Evolutionary conservation across 176 grass and related monocot genomes (phyloP), one percentile per base, ranked within the genome.

Genomic region (Oryza officinalis): DNA sequence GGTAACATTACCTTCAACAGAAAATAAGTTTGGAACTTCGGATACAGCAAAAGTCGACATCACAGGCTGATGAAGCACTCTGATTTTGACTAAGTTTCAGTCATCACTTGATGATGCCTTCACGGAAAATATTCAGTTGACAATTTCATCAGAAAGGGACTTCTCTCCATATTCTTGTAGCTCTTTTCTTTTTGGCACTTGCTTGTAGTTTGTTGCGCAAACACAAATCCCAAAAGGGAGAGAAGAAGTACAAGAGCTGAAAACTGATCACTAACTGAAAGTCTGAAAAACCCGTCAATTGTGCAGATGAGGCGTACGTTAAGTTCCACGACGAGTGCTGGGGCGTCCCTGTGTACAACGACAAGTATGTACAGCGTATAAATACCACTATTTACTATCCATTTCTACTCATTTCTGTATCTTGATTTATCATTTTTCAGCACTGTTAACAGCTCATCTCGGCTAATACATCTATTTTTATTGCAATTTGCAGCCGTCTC

Each of bases 281-380:
- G 43, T 45, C 6, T 65, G 31, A 65, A 77, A 76, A 77, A 76
- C 35, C 44, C 46, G 40, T 41, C 37, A 38, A 45, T 17, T 68
- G 38, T 88, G 87, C 89, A 97, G 94, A 97, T 79, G 91, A 97
- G 81, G 85, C 80, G 4, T 97, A 97, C 20, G 13, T 98, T 66
- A 80, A 92, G 71, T 98, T 98, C 87, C 96, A 95, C 79, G 96
- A 95, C 61, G 93, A 95, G 57, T 92, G 85, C 81, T 98, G 91
- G 96, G 96, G 96, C 23, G 96, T 91, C 13, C 94, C 96, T 5
- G 85, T 88, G 50, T 98, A 93, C 87, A 90, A 77, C 49, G 96
- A 98, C 87, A 90, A 91, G 93, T 98, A 88, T 41, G 91, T 61
- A 23, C n/a, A 25, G 9, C 23, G 57, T 61, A 25, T n/a, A 8